Base-by-base conservation (phyloP, 2,329 filamentous ascomycete species). In the Colletotrichum liaoningense region DNA sequence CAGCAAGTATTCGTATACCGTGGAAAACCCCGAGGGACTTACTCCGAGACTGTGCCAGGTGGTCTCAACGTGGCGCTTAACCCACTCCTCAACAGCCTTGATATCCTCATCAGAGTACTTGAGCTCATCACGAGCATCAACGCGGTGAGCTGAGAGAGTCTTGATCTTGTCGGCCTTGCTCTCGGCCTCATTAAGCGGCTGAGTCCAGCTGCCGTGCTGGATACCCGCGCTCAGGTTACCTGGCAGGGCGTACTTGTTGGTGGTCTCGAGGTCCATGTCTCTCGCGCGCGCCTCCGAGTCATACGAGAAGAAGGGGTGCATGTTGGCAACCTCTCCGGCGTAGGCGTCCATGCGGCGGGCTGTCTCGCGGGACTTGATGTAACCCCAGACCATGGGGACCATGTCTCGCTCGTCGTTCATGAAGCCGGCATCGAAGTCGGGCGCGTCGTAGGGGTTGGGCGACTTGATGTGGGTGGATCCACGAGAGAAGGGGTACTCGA, bases 341-440 rank as follows among this genome's bases (percentile, higher is more conserved):
- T 94, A 95, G 0, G 93, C 91, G 30, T 92, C 88, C 93, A 95
- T 95, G 75, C 93, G 90, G 4, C 93, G 89, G 1, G 93, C 93
- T 4, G 93, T 95, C 87, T 95, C 93, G 70, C 93, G 92, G 2
- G 92, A 94, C 84, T 95, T 95, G 86, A 95, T 93, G 83, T 95
- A 95, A 4, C 92, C 92, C 93, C 93, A 95, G 6, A 95, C 93
- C 91, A 94, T 94, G 9, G 93, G 93, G 1, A 91, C 93, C 93
- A 95, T 95, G 79, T 95, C 94, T 28, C 93, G 88, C 83, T 94
- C 92, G 83, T 95, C 93, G 78, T 94, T 95, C 93, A 95, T 95
- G 86, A 95, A 95, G 26, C 93, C 93, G 1, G 92, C 89, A 80
- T 95, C 93, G 77, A 95, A 95, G 84, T 95, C 93, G 0, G 93